Evolutionary conservation across 1,284 basidiomycete genomes (phyloP).

Genomic region (Leccinum fuscescens): DNA sequence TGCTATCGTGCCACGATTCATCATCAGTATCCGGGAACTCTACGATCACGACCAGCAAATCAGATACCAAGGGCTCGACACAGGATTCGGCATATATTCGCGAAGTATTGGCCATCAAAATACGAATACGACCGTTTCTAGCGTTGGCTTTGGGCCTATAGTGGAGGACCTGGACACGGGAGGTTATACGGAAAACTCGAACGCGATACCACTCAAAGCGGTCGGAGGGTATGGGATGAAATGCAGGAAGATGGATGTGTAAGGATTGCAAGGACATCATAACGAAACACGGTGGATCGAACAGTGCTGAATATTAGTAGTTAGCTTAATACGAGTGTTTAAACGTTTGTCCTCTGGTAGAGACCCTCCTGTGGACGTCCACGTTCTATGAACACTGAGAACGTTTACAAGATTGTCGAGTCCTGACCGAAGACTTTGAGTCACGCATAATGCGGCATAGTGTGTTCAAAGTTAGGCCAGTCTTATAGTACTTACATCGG

Average conservation of each 20-base stretch:
- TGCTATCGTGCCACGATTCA: background rate
- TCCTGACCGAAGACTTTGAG: background rate
- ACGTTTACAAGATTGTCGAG: background rate
- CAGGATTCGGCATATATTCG: background rate
- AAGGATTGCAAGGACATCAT: background rate
- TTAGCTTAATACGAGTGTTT: background rate
- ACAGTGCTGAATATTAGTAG: background rate
- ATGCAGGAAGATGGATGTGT: background rate
- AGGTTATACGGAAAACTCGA: background rate
- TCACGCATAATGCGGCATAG: background rate
- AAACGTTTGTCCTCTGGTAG: background rate
- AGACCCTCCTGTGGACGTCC: slow-evolving; percentile 20
- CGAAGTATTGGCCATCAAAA: background rate
- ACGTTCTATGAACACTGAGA: background rate
- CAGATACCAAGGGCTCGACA: background rate
- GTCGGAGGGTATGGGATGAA: background rate
- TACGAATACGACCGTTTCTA: too few relatives aligned
- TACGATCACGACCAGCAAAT: background rate
- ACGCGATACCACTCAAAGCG: background rate
- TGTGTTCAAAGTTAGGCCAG: background rate
- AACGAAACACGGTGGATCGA: background rate
- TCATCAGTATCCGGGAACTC: background rate
- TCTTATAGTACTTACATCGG: background rate
- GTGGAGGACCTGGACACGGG: background rate
- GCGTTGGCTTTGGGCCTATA: too few relatives aligned